phyloP scores from a whole-genome alignment of 1,284 basidiomycete species.

The Stereum hirsutum region DNA sequence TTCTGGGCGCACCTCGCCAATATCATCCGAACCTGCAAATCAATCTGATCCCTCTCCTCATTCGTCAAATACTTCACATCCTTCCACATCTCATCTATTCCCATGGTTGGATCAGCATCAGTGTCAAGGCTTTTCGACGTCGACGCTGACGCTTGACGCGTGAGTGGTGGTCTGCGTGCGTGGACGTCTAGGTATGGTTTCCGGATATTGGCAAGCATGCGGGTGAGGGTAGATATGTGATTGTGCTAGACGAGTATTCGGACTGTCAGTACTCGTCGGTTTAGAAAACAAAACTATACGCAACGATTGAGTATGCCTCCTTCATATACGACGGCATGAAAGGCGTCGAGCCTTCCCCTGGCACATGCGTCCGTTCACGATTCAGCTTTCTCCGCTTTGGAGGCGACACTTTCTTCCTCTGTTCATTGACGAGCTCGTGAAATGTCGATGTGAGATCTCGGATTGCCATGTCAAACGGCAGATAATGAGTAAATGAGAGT shows the following conservation, averaged over 20 bases:
- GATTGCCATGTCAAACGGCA: neutral
- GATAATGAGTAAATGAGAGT: neutral
- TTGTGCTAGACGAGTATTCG: conserved; percentile 37
- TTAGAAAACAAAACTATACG: neutral
- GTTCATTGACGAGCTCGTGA: conserved; percentile 37
- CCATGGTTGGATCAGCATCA: conserved; percentile 46
- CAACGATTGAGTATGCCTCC: conserved; percentile 69
- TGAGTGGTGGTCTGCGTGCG: conserved; percentile 37
- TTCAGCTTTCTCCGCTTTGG: conserved; percentile 42
- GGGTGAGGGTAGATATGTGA: conserved; percentile 61
- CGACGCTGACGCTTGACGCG: no score
- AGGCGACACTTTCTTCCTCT: conserved; percentile 31
- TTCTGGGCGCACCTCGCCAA: conserved; percentile 76
- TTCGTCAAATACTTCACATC: conserved; percentile 70
- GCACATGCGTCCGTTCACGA: conserved; percentile 22
- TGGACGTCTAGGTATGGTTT: conserved; percentile 76
- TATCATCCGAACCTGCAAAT: conserved; percentile 79
- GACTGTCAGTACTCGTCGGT: neutral
- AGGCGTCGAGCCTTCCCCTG: conserved; percentile 25
- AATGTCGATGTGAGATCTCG: conserved; percentile 54
- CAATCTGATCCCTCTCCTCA: conserved; percentile 85
- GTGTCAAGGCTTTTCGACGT: conserved; percentile 31
- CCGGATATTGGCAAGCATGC: conserved; percentile 63
- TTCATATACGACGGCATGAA: conserved; percentile 58
- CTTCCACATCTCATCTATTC: conserved; percentile 48